Conservation (phyloP, 1,284 basidiomycete species). For the Phellinidium pouzarii region DNA sequence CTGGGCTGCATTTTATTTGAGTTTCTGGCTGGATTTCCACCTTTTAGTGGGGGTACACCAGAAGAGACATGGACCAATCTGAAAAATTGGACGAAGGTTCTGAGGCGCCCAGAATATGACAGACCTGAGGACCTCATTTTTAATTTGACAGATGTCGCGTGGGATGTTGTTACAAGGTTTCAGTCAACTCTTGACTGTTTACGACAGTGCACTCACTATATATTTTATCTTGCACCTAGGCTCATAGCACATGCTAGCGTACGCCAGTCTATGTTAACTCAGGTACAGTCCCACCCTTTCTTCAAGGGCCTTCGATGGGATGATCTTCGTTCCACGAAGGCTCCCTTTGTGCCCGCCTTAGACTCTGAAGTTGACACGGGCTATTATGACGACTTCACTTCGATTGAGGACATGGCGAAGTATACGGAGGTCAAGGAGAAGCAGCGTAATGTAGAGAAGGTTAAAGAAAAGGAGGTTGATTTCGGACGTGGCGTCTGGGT, state of each 20-base stretch:
- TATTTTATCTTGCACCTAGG: conserved; percentile 8
- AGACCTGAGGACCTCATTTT: conserved; percentile 96
- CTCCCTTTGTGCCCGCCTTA: conserved; percentile 94
- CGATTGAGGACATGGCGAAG: conserved; percentile 94
- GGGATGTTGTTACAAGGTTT: conserved; percentile 91
- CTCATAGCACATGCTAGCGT: conserved; percentile 71
- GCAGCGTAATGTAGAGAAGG: conserved; percentile 88
- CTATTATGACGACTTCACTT: conserved; percentile 97
- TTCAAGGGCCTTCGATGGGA: conserved; percentile 76
- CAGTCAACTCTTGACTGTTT: conserved; percentile 19
- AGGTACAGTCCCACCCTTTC: conserved; percentile 81
- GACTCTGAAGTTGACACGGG: conserved; percentile 95
- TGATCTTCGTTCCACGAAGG: conserved; percentile 68
- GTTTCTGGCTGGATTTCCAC: conserved; percentile 95
- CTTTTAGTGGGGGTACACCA: conserved; percentile 91
- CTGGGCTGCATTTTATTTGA: conserved; percentile 98
- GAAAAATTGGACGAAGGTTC: conserved; percentile 94
- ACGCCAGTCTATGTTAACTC: conserved; percentile 69
- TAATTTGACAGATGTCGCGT: conserved; percentile 90
- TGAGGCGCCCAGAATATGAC: conserved; percentile 91
- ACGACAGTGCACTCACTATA: not conserved
- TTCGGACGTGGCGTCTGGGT: conserved; percentile 84
- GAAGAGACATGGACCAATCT: conserved; percentile 99
- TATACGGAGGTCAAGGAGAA: conserved; percentile 98
- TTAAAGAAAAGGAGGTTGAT: conserved; percentile 80